Evolutionary conservation across 1,284 basidiomycete species (phyloP).

Genomic region (Mycena sp.): DNA sequence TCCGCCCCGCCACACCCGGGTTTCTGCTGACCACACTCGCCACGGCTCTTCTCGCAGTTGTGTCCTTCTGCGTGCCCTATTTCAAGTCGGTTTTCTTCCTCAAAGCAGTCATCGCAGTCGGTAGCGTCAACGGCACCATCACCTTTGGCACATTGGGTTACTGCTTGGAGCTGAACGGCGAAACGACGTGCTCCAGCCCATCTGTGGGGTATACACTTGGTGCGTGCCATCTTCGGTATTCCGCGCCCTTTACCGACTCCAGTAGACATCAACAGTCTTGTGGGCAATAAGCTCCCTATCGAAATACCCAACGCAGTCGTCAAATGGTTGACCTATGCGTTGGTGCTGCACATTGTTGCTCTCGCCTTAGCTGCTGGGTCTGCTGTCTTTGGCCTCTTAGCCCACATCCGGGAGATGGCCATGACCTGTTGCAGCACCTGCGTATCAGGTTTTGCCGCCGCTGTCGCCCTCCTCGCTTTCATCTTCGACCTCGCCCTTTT

Average conservation of each 20-base stretch:
- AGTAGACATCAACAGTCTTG: constrained; percentile 81
- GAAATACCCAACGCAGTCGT: constrained; percentile 82
- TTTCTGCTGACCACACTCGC: constrained; percentile 82
- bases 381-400: constrained; percentile 82
- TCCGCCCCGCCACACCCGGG: constrained; percentile 86
- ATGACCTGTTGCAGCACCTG: constrained; percentile 88
- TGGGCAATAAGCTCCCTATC: constrained; percentile 69
- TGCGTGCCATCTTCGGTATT: constrained; percentile 50
- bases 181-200: constrained; percentile 79
- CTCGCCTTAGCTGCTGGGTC: constrained; percentile 77
- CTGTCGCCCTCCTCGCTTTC: constrained; percentile 81
- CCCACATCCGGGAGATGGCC: constrained; percentile 86
- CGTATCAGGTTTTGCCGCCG: constrained; percentile 81
- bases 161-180: constrained; percentile 66
- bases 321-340: constrained; percentile 91
- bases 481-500: constrained; percentile 89
- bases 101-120: constrained; percentile 68
- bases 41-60: constrained; percentile 79
- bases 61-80: constrained; percentile 87
- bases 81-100: constrained; percentile 89
- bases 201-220: constrained; percentile 86
- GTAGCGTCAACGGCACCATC: constrained; percentile 65
- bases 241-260: constrained; percentile 27
- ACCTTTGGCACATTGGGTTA: constrained; percentile 90
- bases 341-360: constrained; percentile 89